A percentile compares a stretch with the other conserved stretches of the same genome.
Evolutionary conservation across 306 rosid genomes (phyloP).

Genomic region (Acacia acuminata): DNA sequence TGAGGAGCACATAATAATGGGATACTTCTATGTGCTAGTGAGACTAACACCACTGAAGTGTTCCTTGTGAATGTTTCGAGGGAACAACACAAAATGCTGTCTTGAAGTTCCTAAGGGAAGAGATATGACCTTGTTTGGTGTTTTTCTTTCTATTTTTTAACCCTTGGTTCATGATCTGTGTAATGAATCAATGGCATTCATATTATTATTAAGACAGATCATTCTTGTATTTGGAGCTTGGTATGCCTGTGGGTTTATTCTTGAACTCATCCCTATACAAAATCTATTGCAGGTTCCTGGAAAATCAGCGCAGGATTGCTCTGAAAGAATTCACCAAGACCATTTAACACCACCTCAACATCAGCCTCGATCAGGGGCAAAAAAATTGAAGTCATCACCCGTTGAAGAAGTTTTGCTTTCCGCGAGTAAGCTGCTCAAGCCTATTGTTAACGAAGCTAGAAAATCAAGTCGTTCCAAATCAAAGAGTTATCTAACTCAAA

Average conservation of each 20-base stretch:
- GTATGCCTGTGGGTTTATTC: slow-evolving; percentile 1
- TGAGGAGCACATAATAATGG: neutral
- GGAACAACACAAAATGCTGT: neutral
- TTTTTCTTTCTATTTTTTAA: neutral
- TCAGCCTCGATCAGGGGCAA: slow-evolving; percentile 64
- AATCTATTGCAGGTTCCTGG: slow-evolving; percentile 74
- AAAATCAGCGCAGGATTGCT: slow-evolving; percentile 91
- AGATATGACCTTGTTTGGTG: neutral
- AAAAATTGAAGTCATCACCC: slow-evolving; percentile 48
- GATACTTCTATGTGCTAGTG: neutral
- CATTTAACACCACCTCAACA: slow-evolving; percentile 64
- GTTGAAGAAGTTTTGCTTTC: slow-evolving; percentile 53
- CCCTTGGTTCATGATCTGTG: neutral
- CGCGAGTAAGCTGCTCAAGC: slow-evolving; percentile 66
- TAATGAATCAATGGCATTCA: slow-evolving; percentile 16
- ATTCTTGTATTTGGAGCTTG: neutral
- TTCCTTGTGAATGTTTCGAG: neutral
- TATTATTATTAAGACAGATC: neutral
- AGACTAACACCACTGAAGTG: neutral
- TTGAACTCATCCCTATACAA: slow-evolving; percentile 18
- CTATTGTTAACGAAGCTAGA: slow-evolving; percentile 37
- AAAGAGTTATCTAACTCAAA: slow-evolving; percentile 49
- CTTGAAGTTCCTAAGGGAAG: neutral
- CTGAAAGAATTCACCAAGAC: slow-evolving; percentile 67
- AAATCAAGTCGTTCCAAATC: slow-evolving; percentile 41